Conservation (phyloP, 2,329 filamentous ascomycete genomes). For the Hypoxylon sp. region DNA sequence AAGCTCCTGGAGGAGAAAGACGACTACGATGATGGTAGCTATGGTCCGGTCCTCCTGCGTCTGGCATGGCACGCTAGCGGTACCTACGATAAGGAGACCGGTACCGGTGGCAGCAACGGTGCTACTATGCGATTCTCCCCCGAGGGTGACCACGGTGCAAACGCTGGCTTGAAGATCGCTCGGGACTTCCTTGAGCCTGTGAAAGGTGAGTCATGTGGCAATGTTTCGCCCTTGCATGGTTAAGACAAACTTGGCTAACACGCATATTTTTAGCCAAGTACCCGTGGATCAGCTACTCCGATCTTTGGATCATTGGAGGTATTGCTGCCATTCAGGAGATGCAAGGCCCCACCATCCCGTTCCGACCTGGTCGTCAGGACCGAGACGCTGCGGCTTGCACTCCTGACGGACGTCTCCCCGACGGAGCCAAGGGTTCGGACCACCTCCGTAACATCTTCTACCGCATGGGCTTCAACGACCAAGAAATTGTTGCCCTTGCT, state of each 20-base stretch:
- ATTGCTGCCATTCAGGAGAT: slow-evolving; percentile 94
- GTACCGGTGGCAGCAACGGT: slow-evolving; percentile 94
- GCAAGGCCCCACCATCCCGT: slow-evolving; percentile 89
- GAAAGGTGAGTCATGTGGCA: slow-evolving; percentile 67
- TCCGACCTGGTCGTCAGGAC: slow-evolving; percentile 87
- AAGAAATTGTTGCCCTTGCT: slow-evolving; percentile 91
- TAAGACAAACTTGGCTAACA: slow-evolving; percentile 36
- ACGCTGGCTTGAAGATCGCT: slow-evolving; percentile 87
- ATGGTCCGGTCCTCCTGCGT: slow-evolving; percentile 90
- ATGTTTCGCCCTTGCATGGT: slow-evolving; percentile 8
- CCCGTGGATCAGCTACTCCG: slow-evolving; percentile 97
- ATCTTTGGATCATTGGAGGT: slow-evolving; percentile 94
- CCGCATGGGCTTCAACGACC: slow-evolving; percentile 98
- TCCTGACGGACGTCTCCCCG: slow-evolving; percentile 88
- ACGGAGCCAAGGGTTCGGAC: slow-evolving; percentile 81
- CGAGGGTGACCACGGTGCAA: slow-evolving; percentile 91
- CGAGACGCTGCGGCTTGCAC: slow-evolving; percentile 87
- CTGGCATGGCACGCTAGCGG: slow-evolving; percentile 95
- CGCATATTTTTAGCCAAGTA: slow-evolving; percentile 72
- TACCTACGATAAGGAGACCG: slow-evolving; percentile 89
- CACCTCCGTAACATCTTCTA: slow-evolving; percentile 94
- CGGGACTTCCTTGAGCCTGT: slow-evolving; percentile 94
- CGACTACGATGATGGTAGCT: slow-evolving; percentile 97
- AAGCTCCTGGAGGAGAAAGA: slow-evolving; percentile 86
- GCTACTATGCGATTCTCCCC: slow-evolving; percentile 97